Base-by-base conservation (phyloP, 257 asterid genomes). In the Solanum verrucosum region DNA sequence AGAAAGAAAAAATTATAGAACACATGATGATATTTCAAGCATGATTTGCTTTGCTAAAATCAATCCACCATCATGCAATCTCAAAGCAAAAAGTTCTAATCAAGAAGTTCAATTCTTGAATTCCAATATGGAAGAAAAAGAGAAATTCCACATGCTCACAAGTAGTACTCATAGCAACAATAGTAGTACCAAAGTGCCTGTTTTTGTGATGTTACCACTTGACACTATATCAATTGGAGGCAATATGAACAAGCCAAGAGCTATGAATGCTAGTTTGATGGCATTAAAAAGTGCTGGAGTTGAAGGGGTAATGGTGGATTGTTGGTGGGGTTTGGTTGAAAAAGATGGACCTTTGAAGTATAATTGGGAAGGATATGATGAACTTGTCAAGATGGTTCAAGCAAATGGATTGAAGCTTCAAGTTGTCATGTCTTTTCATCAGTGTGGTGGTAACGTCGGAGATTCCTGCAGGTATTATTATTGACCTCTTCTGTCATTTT, bases 261-360 rank as follows among this genome's bases (percentile, higher is more conserved):
- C 98, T 0, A 97, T 96, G 98, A 87, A 91, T 37, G 98, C 98
- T n/a, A 95, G 98, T 88, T 90, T 97, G 92, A 92, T 93, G 98
- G 98, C 99, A 78, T 88, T 97, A 88, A 96, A 93, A 92, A 93
- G 94, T 86, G 95, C 95, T 10, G 99, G 98, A 42, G 95, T 94
- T 40, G 98, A 96, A 91, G 99, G 99, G 18, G 96, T 97, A 7
- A 96, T 96, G 99, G 98, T 97, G 15, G 99, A 97, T 84, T 96
- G 90, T 5, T 97, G 99, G 98, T 97, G 99, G 99, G 98, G 98
- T 23, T 88, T 97, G 89, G 98, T 96, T 5, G 99, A 96, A 94
- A 97, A 95, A 90, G 96, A 96, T 89, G 97, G 98, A 33, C 99
- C 99, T 5, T 67, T 89, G 89, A 92, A 90, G 49, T 97, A 97